Evolutionary conservation across 75 land plant species (phyloP).

Genomic region (Cupressus sempervirens): DNA sequence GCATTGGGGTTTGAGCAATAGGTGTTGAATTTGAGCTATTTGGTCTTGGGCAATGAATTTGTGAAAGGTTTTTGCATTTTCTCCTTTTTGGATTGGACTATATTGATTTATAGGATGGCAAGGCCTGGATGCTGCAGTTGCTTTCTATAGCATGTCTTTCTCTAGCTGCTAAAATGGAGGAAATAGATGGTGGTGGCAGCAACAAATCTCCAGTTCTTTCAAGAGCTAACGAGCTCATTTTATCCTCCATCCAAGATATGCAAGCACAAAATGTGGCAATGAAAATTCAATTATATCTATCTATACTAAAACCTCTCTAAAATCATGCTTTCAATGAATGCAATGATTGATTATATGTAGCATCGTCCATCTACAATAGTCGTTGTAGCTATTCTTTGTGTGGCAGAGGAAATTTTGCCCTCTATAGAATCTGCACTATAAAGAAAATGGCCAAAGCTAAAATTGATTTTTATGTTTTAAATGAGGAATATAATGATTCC

Average conservation of each 20-base stretch:
- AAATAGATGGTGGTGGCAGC: slow-evolving; percentile 9
- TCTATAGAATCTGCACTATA: not conserved
- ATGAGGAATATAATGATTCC: too few species aligned
- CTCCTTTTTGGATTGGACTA: not conserved
- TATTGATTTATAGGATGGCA: slow-evolving; percentile 26
- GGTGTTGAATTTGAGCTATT: not conserved
- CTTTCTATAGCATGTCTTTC: slow-evolving; percentile 72
- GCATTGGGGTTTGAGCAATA: not conserved
- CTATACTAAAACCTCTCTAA: too few species aligned
- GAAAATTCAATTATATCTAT: too few species aligned
- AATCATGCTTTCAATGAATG: too few species aligned
- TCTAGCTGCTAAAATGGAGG: slow-evolving; percentile 90
- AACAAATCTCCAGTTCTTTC: slow-evolving; percentile 12
- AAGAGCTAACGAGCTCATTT: too few species aligned
- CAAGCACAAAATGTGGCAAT: too few species aligned
- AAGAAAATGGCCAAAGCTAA: too few species aligned
- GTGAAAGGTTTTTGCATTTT: not conserved
- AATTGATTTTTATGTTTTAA: too few species aligned
- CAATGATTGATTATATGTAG: slow-evolving; percentile 48
- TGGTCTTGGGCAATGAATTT: not conserved
- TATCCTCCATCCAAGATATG: too few species aligned
- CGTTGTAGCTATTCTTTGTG: slow-evolving; percentile 34
- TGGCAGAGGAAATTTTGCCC: not conserved
- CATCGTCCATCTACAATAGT: slow-evolving; percentile 60
- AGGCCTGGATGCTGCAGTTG: slow-evolving; percentile 60